Evolutionary conservation across 371 early-diverging fungal genomes (phyloP).

Genomic region (Mucor sp.): DNA sequence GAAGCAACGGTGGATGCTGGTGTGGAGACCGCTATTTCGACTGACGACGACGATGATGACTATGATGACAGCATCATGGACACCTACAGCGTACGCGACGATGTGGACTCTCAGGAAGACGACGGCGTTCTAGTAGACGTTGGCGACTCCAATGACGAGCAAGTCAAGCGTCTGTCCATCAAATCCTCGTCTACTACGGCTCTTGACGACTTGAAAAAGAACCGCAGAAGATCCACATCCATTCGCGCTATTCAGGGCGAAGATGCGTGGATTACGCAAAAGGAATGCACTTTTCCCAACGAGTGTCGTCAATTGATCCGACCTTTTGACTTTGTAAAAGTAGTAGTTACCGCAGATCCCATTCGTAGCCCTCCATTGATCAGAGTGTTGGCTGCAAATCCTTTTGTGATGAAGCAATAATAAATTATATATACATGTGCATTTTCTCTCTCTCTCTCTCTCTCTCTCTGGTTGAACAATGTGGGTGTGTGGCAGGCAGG

Average conservation of each 20-base stretch:
- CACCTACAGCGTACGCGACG: not conserved
- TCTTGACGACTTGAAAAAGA: slow-evolving; percentile 7
- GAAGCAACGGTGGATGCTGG: slow-evolving; percentile 29
- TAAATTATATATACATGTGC: not conserved
- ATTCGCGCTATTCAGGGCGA: slow-evolving; percentile 41
- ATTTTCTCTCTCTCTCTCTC: no score
- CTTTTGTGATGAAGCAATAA: slow-evolving; percentile 31
- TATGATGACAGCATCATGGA: not conserved
- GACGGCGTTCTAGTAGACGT: slow-evolving; percentile 5
- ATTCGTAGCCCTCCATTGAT: slow-evolving; percentile 68
- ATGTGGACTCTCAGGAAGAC: not conserved
- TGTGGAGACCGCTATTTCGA: not conserved
- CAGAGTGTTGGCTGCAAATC: slow-evolving; percentile 68
- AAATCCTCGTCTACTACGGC: slow-evolving; percentile 6
- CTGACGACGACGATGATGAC: not conserved
- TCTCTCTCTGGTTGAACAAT: no score
- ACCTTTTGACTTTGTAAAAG: slow-evolving; percentile 64
- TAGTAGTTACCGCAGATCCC: slow-evolving; percentile 65
- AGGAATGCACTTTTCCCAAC: slow-evolving; percentile 37
- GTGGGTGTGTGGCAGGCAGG: no score
- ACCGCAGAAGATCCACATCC: slow-evolving; percentile 38
- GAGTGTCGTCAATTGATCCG: slow-evolving; percentile 57
- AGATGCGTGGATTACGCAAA: slow-evolving; percentile 33
- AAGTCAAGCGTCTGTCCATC: slow-evolving; percentile 13
- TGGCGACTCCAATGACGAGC: not conserved